Evolutionary conservation across 75 land plant genomes (phyloP).

Genomic region (Sequoiadendron giganteum): DNA sequence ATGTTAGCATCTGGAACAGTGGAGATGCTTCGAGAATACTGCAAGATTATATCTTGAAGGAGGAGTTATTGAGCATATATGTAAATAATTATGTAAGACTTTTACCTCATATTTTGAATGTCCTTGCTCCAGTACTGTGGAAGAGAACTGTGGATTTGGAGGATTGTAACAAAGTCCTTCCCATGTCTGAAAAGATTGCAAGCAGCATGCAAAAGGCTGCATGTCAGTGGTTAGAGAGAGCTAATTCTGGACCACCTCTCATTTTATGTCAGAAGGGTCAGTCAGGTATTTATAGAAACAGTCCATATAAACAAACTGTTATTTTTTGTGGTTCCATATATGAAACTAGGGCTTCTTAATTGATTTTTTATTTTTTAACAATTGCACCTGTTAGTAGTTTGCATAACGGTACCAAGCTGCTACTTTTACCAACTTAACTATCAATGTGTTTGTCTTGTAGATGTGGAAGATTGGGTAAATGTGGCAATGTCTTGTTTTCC

Average conservation of each 20-base stretch:
- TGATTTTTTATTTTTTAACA: background rate
- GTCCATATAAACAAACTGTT: background rate
- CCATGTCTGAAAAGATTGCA: conserved; percentile 11
- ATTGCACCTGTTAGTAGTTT: background rate
- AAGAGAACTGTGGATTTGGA: conserved; percentile 12
- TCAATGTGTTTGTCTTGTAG: conserved; percentile 25
- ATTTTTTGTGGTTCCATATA: background rate
- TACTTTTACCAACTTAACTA: conserved; percentile 9
- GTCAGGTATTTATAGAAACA: conserved; percentile 22
- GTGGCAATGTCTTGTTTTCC: conserved; percentile 88
- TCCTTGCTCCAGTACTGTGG: conserved; percentile 47
- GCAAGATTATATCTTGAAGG: conserved; percentile 24
- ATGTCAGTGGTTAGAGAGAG: conserved; percentile 56
- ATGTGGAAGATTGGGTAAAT: conserved; percentile 63
- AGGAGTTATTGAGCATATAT: conserved; percentile 30
- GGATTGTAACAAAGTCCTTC: conserved; percentile 19
- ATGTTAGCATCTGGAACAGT: conserved; percentile 38
- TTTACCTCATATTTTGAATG: conserved; percentile 56
- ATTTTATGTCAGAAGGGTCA: conserved; percentile 15
- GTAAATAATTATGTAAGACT: conserved; percentile 41
- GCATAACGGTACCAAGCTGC: background rate
- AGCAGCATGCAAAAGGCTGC: conserved; percentile 22
- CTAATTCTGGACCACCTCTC: conserved; percentile 47
- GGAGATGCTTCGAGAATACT: conserved; percentile 42
- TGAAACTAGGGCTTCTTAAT: background rate